phyloP scores from a whole-genome alignment of 1,139 yeast genomes.

The Wickerhamiella pararugosa region DNA sequence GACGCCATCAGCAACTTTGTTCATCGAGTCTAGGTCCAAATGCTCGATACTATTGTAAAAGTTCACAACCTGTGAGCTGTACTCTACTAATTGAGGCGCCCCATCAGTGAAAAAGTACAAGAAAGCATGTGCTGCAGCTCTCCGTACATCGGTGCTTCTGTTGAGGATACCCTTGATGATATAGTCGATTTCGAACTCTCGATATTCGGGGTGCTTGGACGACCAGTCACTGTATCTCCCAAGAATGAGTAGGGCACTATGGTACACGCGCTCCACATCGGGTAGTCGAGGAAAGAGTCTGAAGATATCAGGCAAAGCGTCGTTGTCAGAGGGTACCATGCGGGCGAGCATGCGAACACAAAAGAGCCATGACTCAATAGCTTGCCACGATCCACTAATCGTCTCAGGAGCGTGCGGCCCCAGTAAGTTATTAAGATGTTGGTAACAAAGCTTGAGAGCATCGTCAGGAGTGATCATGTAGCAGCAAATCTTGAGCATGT shows the following conservation, averaged over 20 bases:
- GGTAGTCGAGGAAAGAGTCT: slow-evolving; percentile 54
- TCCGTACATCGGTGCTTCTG: slow-evolving; percentile 10
- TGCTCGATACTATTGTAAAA: slow-evolving; percentile 51
- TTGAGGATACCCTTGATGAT: slow-evolving; percentile 63
- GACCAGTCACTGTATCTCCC: slow-evolving; percentile 98
- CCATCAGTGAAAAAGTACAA: slow-evolving; percentile 95
- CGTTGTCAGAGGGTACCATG: slow-evolving; percentile 52
- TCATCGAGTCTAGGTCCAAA: slow-evolving; percentile 54
- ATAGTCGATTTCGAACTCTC: slow-evolving; percentile 73
- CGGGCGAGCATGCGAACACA: slow-evolving; percentile 91
- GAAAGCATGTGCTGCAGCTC: slow-evolving; percentile 83
- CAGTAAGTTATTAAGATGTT: slow-evolving; percentile 33
- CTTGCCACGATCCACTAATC: slow-evolving; percentile 49
- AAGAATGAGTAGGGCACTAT: slow-evolving; percentile 81
- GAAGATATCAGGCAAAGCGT: slow-evolving; percentile 69
- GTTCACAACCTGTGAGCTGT: slow-evolving; percentile 59
- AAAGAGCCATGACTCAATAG: slow-evolving; percentile 79
- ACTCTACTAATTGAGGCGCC: slow-evolving; percentile 46
- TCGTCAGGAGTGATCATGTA: slow-evolving; percentile 66
- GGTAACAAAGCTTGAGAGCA: slow-evolving; percentile 52
- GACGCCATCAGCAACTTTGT: slow-evolving; percentile 79
- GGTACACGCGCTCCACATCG: slow-evolving; percentile 73
- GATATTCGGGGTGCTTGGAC: slow-evolving; percentile 60
- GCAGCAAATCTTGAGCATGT: slow-evolving; percentile 87
- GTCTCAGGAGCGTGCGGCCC: slow-evolving; percentile 15